Conservation (phyloP, 1,139 yeast genomes). For the Hansenula sp. region DNA sequence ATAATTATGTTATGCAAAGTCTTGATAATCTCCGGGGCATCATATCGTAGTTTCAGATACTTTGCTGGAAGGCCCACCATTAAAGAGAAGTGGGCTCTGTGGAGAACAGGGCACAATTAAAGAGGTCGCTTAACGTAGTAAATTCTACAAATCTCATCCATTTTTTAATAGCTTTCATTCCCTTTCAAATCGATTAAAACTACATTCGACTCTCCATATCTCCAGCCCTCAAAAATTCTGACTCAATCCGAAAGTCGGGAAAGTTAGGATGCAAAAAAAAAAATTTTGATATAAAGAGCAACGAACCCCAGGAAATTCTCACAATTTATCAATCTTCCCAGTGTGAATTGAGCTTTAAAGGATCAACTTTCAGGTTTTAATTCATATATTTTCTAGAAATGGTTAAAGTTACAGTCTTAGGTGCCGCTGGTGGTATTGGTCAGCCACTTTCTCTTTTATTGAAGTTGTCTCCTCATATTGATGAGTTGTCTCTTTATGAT, state of each 20-base stretch:
- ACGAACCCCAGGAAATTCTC: background rate
- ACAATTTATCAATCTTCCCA: background rate
- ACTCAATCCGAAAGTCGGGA: background rate
- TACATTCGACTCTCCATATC: too few species aligned
- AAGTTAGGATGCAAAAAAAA: background rate
- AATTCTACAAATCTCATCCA: too few species aligned
- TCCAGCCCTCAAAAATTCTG: too few species aligned
- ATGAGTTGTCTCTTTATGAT: conserved; percentile 60
- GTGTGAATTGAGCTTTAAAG: too few species aligned
- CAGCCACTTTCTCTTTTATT: conserved; percentile 68
- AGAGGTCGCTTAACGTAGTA: too few species aligned
- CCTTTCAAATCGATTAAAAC: too few species aligned
- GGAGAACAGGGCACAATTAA: too few species aligned
- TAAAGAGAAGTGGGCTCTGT: too few species aligned
- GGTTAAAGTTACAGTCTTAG: conserved; percentile 71
- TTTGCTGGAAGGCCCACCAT: too few species aligned
- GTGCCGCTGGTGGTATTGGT: conserved; percentile 83
- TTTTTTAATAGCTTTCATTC: too few species aligned
- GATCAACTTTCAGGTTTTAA: background rate
- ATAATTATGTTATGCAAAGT: background rate
- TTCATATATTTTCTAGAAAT: too few species aligned
- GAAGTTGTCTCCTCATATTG: conserved; percentile 52
- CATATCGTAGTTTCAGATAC: too few species aligned
- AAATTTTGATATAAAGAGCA: background rate
- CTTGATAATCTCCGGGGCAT: background rate